Base-by-base conservation (phyloP, 805 yeast genomes). In the Candida cerambycidarum region DNA sequence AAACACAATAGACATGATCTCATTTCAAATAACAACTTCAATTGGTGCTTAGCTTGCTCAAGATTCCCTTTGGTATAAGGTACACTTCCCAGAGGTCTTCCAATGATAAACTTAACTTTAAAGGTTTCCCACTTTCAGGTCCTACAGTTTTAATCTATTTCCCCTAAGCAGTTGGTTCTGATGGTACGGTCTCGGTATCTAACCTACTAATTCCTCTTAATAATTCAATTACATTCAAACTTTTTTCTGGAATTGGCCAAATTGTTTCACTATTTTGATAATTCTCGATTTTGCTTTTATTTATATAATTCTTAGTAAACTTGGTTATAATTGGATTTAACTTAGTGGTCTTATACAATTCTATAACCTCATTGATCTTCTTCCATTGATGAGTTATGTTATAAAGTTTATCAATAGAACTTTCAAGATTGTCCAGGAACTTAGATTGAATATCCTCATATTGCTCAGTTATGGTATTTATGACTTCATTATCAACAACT, bases 361-460 rank as follows among this genome's bases (percentile, higher is more conserved):
- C 56, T 6, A 58, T 56, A 14, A 66, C 39, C 16, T 57, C 57
- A 12, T 51, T 49, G 9, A 62, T 53, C 43, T 54, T 56, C 19
- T 48, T 46, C 39, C 69, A 41, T 42, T 55, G 56, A 51, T 65
- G 60, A 36, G 64, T 57, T 31, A 59, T 50, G 38, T 59, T 55
- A 48, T 60, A 64, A 34, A 76, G 54, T 42, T 59, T 60, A 43
- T 76, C 80, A 10, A 76, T 52, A 5, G 62, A 52, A 1, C 52
- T 27, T 38, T 59, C 65, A 18, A 67, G 44, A 19, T 52, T 43
- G 10, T 36, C 41, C 32, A 48, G 49, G 24, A 55, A 54, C 29
- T 44, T 42, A 33, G 47, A 47, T 36, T 56, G 24, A 4, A 44
- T 19, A 12, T 42, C 39, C 11, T 43, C 28, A 28, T 38, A 32